Evolutionary conservation across 2,329 filamentous ascomycete genomes (phyloP).

Genomic region (Sporothrix inflata): DNA sequence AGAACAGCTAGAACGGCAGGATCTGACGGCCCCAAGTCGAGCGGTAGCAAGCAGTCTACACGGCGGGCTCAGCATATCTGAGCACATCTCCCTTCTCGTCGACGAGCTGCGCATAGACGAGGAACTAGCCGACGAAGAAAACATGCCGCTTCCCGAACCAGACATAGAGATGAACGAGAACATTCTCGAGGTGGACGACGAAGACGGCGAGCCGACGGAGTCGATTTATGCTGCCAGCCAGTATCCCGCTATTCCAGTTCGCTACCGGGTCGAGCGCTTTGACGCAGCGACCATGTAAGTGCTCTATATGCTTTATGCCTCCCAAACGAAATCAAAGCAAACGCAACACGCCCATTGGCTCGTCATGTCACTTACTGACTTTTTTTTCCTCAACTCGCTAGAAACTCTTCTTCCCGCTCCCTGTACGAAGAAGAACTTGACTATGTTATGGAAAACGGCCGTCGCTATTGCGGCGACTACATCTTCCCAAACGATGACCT

Average conservation of each 20-base stretch:
- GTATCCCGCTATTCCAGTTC: constrained; percentile 44
- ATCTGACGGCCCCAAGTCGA: neutral
- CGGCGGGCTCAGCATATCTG: neutral
- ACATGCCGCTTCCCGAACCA: constrained; percentile 19
- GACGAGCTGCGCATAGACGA: neutral
- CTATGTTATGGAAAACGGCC: constrained; percentile 60
- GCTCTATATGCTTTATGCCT: neutral
- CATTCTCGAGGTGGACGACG: constrained; percentile 35
- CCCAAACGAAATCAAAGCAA: neutral
- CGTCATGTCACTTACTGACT: neutral
- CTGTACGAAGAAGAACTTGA: constrained; percentile 45
- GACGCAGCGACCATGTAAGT: constrained; percentile 49
- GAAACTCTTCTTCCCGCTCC: constrained; percentile 41
- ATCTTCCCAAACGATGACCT: constrained; percentile 64
- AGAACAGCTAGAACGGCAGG: neutral
- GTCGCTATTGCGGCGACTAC: constrained; percentile 62
- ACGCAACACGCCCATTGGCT: neutral
- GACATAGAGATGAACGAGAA: constrained; percentile 4
- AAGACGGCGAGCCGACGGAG: constrained; percentile 38
- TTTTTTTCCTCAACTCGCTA: constrained; percentile 22
- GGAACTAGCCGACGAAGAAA: neutral
- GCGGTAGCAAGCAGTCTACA: neutral
- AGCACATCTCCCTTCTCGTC: neutral
- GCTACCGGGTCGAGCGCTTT: constrained; percentile 44
- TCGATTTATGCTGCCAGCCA: constrained; percentile 50